Base-by-base conservation (phyloP, 1,284 basidiomycete genomes). In the Entoloma clypeatum region DNA sequence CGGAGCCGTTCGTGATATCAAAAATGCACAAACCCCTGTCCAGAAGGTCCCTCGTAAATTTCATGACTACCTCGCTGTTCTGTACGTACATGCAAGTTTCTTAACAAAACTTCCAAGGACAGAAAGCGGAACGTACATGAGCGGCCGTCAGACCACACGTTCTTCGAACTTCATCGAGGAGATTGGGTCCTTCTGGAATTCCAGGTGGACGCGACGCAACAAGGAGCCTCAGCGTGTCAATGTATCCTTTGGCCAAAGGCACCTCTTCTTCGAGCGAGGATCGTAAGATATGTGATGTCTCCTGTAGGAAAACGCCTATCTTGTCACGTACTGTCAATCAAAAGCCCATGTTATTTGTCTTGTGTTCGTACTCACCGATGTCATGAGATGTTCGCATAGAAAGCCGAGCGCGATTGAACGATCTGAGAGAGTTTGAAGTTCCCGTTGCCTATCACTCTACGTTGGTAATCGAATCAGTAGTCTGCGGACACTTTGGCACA, bases 311-410 rank as follows among this genome's bases (percentile, higher is more conserved):
- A 9, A 39, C 21, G 1, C 39, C 38, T 22, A 51, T 51, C 51
- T 55, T 18, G 19, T 17, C 10, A 10, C 25, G 9, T 27, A 9
- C 16, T 36, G n/a, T 39, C 14, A 30, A 9, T 5, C 16, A 35
- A n/a, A 24, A 33, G 18, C 25, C 25, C 10, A 23, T 16, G 6
- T 16, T n/a, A 7, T 5, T 19, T 17, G 18, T 27, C 10, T 29
- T 21, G 47, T 41, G 11, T 45, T n/a, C 3, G n/a, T 22, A 48
- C 57, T 24, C 23, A 54, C 57, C 27, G 55, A 44, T 27, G 53
- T 46, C 27, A 56, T 52, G 16, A 57, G 49, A 21, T 52, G 52
- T 24, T 60, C 57, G 33, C 54, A 59, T 21, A 55, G 21, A 29
- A 43, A 46, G 14, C 44, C 47, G 3, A 52, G 42, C 35, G 26